phyloP scores from a whole-genome alignment of 148 eudicot species.

The Vaccinium corymbosum region DNA sequence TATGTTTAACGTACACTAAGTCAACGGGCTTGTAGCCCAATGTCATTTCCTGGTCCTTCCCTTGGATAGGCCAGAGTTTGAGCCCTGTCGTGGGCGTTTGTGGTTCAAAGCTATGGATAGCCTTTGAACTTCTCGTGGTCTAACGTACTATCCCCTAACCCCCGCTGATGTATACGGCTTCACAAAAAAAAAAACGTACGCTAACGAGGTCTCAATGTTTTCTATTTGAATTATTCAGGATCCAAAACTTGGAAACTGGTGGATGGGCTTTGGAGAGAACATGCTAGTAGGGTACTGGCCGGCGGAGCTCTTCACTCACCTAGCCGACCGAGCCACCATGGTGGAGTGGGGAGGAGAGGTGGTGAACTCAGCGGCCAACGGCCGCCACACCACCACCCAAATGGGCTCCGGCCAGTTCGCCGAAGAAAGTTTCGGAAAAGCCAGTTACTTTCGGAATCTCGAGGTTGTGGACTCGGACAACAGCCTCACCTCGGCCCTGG shows the following conservation, averaged over 20 bases:
- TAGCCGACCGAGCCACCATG: slow-evolving; percentile 88
- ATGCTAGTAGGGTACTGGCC: slow-evolving; percentile 95
- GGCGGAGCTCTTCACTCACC: slow-evolving; percentile 76
- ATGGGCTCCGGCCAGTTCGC: slow-evolving; percentile 98
- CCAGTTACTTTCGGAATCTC: slow-evolving; percentile 83
- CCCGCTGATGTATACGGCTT: no score
- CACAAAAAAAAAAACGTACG: no score
- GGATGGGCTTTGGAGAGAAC: slow-evolving; percentile 89
- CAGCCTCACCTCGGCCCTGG: slow-evolving; percentile 59
- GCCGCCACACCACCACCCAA: slow-evolving; percentile 73
- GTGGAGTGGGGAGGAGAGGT: slow-evolving; percentile 99
- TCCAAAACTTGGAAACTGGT: slow-evolving; percentile 97
- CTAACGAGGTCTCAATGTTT: no score
- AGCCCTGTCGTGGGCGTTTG: no score
- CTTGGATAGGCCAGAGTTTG: no score
- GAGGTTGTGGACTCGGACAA: slow-evolving; percentile 89
- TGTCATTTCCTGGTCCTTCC: no score
- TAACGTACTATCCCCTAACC: no score
- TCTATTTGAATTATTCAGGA: slow-evolving; percentile 42
- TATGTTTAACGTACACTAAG: no score
- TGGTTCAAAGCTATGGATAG: no score
- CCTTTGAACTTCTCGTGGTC: no score
- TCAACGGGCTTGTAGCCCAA: no score
- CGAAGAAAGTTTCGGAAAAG: slow-evolving; percentile 69
- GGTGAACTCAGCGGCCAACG: slow-evolving; percentile 68